Conservation (phyloP, 768 basidiomycete species). For the Pluteus cervinus region DNA sequence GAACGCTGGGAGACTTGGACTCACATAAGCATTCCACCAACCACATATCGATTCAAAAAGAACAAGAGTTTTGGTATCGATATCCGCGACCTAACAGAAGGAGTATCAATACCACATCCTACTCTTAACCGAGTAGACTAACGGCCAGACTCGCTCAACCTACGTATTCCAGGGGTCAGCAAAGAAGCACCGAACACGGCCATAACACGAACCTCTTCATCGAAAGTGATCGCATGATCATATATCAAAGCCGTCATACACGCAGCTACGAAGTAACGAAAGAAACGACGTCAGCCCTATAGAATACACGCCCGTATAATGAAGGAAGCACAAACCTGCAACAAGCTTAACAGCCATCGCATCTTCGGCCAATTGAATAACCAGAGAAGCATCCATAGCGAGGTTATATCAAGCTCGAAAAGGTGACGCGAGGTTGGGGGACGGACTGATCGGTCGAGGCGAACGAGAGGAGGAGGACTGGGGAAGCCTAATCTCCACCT, state of each 20-base stretch:
- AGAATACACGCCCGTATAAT: not conserved
- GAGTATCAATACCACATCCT: not conserved
- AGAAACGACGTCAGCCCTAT: not conserved
- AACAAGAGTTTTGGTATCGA: slow-evolving; percentile 20
- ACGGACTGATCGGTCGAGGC: too few relatives aligned
- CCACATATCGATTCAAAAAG: slow-evolving; percentile 20
- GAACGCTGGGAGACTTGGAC: slow-evolving; percentile 5
- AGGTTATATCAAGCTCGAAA: too few relatives aligned
- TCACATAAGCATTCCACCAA: slow-evolving; percentile 21
- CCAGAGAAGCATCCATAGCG: too few relatives aligned
- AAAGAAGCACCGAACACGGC: not conserved
- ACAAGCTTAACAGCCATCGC: slow-evolving; percentile 20
- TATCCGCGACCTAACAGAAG: slow-evolving; percentile 12
- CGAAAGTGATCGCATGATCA: slow-evolving; percentile 18
- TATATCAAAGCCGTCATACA: slow-evolving; percentile 20
- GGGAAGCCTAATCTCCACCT: too few relatives aligned
- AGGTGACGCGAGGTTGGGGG: too few relatives aligned
- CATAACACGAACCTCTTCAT: slow-evolving; percentile 15
- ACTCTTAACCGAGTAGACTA: slow-evolving; percentile 4
- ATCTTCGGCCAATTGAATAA: too few relatives aligned
- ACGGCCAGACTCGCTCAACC: slow-evolving; percentile 20
- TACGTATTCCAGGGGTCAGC: slow-evolving; percentile 1
- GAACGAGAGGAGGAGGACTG: too few relatives aligned
- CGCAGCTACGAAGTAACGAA: slow-evolving; percentile 11
- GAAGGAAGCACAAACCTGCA: slow-evolving; percentile 12